phyloP scores from a whole-genome alignment of 2,329 filamentous ascomycete species.

The Akanthomyces muscarius region DNA sequence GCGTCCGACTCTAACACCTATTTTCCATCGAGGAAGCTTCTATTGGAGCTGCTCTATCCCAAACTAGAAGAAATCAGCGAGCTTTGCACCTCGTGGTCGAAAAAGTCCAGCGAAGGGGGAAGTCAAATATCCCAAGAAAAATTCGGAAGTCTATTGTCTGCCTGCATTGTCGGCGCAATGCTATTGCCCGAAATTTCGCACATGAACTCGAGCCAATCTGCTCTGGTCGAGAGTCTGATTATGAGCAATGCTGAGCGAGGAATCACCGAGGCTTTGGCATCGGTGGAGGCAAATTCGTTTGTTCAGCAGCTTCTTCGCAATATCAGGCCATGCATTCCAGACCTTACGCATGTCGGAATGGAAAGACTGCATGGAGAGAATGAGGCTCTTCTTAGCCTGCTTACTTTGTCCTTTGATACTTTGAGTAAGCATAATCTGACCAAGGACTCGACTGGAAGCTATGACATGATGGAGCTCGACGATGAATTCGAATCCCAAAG shows the following conservation, averaged over 20 bases:
- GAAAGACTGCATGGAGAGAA: constrained; percentile 36
- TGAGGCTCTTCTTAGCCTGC: constrained; percentile 39
- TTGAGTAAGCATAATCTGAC: constrained; percentile 30
- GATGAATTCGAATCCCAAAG: constrained; percentile 59
- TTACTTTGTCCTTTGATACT: constrained; percentile 37
- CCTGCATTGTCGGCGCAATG: constrained; percentile 42
- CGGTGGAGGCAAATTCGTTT: constrained; percentile 44
- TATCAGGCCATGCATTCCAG: constrained; percentile 45
- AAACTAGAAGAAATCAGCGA: constrained; percentile 48
- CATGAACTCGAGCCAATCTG: constrained; percentile 45
- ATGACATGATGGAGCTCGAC: constrained; percentile 65
- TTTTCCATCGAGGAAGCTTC: constrained; percentile 45
- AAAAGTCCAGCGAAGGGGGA: constrained; percentile 41
- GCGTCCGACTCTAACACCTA: constrained; percentile 31
- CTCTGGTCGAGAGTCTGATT: constrained; percentile 44
- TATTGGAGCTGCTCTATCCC: constrained; percentile 51
- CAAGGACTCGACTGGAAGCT: constrained; percentile 33
- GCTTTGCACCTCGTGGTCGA: constrained; percentile 46
- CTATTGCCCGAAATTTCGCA: constrained; percentile 46
- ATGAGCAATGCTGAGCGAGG: constrained; percentile 39
- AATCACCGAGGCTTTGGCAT: constrained; percentile 37
- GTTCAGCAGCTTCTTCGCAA: constrained; percentile 44
- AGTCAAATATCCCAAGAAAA: constrained; percentile 49
- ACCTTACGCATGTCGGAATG: constrained; percentile 36
- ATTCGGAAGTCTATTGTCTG: constrained; percentile 49